A percentile compares a stretch with the other conserved stretches of the same genome.
These are phyloP conservation scores for Emergomyces orientalis DNA, from an alignment of 2,329 filamentous ascomycete species.

Conservation along the genomic window DNA sequence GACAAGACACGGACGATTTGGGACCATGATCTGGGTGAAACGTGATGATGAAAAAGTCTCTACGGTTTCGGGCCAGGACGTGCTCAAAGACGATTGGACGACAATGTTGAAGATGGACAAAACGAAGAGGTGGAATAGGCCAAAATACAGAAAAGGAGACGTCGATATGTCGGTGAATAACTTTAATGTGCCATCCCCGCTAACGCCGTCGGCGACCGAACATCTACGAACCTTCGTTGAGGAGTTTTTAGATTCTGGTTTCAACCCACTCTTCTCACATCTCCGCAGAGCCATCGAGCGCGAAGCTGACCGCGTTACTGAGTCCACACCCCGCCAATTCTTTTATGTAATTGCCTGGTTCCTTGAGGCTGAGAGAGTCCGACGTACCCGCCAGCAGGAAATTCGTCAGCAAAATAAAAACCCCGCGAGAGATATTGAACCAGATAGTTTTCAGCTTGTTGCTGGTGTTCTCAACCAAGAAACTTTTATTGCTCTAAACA, in stretches of 20 bases:
- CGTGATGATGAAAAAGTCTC: conserved; percentile 74
- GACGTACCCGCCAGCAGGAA: conserved; percentile 53
- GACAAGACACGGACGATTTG: conserved; percentile 85
- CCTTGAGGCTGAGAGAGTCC: conserved; percentile 68
- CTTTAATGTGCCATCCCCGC: conserved; percentile 61
- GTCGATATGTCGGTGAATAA: conserved; percentile 55
- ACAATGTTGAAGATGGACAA: conserved; percentile 83
- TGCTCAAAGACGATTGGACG: conserved; percentile 61
- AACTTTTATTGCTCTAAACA: conserved; percentile 81
- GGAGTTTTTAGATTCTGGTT: conserved; percentile 88
- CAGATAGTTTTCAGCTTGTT: conserved; percentile 73
- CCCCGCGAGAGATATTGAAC: conserved; percentile 47
- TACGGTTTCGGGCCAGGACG: conserved; percentile 80
- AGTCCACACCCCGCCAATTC: conserved; percentile 72
- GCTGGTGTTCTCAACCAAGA: conserved; percentile 89
- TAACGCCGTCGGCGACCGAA: conserved; percentile 64
- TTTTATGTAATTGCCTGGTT: conserved; percentile 95
- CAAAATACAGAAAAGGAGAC: conserved; percentile 55
- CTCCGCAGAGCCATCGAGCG: conserved; percentile 83
- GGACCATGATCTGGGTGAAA: conserved; percentile 95
- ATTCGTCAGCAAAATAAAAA: conserved; percentile 42
- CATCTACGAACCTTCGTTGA: conserved; percentile 75
- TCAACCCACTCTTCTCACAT: conserved; percentile 83
- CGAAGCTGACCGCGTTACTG: conserved; percentile 70
- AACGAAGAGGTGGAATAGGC: conserved; percentile 81